A percentile compares a stretch with the other conserved stretches of the same genome.
These are phyloP conservation scores for Pyrenophora teres DNA, from an alignment of 2,329 filamentous ascomycete genomes.

Conservation along the genomic window DNA sequence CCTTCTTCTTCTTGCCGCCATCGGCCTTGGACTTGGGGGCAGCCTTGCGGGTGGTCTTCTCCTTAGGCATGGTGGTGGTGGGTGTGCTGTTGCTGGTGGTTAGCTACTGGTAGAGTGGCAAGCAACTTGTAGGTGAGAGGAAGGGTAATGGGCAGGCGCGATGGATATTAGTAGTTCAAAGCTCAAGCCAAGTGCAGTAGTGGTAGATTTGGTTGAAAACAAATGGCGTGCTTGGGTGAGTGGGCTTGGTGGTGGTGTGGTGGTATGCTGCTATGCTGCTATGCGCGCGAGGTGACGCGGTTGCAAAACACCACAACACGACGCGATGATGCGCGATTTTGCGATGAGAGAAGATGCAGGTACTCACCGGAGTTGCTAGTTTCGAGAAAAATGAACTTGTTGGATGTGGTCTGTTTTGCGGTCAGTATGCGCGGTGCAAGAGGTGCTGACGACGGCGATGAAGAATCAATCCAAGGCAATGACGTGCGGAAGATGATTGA, in stretches of 20 bases:
- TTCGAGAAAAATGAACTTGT: constrained; percentile 23
- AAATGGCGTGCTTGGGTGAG: constrained; percentile 20
- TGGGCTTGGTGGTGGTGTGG: constrained; percentile 21
- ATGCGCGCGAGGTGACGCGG: constrained; percentile 32
- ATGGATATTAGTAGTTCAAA: not conserved
- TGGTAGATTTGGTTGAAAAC: constrained; percentile 10
- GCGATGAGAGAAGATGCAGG: constrained; percentile 25
- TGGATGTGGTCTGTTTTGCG: constrained; percentile 35
- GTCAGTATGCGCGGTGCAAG: constrained; percentile 36
- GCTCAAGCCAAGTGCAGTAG: constrained; percentile 5
- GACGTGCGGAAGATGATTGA: constrained; percentile 33
- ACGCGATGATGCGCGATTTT: constrained; percentile 36
- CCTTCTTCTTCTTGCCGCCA: constrained; percentile 73
- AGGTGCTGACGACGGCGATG: constrained; percentile 33
- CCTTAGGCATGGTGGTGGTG: constrained; percentile 68
- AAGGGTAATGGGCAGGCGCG: constrained; percentile 3
- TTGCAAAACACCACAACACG: constrained; percentile 40
- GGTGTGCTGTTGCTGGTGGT: constrained; percentile 16
- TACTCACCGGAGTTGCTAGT: constrained; percentile 36
- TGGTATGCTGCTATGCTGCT: constrained; percentile 24
- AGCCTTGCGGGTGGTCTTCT: constrained; percentile 64
- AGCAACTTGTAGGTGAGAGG: constrained; percentile 1
- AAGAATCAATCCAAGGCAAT: constrained; percentile 39
- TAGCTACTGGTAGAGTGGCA: constrained; percentile 12
- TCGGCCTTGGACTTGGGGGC: constrained; percentile 51